These are phyloP conservation scores for Lachancea lanzarotensis DNA, from an alignment of 805 yeast genomes.

Conservation along the genomic window DNA sequence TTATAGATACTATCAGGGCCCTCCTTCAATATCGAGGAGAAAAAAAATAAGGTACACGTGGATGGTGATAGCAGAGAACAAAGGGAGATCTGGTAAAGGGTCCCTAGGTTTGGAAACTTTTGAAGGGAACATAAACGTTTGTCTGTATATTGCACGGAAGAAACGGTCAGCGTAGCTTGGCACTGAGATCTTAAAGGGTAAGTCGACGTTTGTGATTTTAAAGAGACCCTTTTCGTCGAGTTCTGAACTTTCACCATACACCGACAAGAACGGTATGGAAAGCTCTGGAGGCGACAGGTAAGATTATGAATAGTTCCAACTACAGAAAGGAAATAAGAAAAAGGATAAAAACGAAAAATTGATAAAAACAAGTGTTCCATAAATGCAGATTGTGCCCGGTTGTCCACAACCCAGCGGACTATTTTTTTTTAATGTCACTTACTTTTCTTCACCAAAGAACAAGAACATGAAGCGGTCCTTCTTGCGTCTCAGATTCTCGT, in stretches of 20 bases:
- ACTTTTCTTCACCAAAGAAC: conserved; percentile 12
- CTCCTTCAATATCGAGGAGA: background rate
- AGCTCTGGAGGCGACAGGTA: no score
- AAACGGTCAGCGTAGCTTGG: background rate
- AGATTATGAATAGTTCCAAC: no score
- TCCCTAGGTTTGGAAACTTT: background rate
- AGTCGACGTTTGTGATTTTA: background rate
- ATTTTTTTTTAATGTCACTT: background rate
- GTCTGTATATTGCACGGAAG: background rate
- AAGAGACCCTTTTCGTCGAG: background rate
- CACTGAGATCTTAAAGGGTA: background rate
- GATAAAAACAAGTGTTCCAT: background rate
- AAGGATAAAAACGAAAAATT: background rate
- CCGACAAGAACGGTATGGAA: background rate
- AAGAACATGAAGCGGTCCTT: conserved; percentile 11
- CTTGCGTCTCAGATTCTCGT: conserved; percentile 6
- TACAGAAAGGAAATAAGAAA: background rate
- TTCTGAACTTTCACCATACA: background rate
- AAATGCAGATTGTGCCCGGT: no score
- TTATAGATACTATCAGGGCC: background rate
- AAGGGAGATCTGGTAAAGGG: background rate
- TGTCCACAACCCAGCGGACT: no score
- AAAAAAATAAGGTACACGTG: background rate
- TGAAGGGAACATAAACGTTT: no score
- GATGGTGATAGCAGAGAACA: background rate